Evolutionary conservation across 106 monocot species (phyloP), one percentile per base, ranked within the genome.

Genomic region (Chionographis japonica): DNA sequence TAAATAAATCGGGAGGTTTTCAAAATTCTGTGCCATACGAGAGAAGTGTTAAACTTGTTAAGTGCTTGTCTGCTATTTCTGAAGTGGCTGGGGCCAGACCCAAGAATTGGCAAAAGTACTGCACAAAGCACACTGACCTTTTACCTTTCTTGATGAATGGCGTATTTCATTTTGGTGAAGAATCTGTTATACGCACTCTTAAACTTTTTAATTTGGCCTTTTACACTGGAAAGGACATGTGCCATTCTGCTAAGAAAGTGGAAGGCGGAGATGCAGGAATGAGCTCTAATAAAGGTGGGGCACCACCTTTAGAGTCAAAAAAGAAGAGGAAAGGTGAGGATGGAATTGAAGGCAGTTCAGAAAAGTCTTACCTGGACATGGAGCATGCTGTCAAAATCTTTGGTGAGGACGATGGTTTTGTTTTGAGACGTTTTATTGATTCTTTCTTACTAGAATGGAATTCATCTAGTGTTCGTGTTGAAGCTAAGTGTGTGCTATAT

Each of bases 21-120:
- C 82, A 81, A 41, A 85, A 80, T 73, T 77, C 79, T 13, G 66
- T 93, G 58, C 83, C 83, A 18, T 93, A 98, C 84, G 98, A 98
- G 41, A 88, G 79, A 72, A 87, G 83, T 43, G 90, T 90, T 27
- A 98, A 98, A 58, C 85, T 98, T 71, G 89, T 93, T 35, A 98
- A 93, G 70, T 90, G 90, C 53, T 80, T 98, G 63, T 87, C 90
- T 63, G 52, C 87, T 50, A 79, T 98, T 12, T 83, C 84, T 79
- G 98, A 98, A 72, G 92, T 90, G 66, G 98, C 98, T 70, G 81
- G 63, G 61, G 82, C 87, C 62, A 87, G 98, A 71, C 93, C 98
- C n/a, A 80, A 81, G 65, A 93, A 98, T 78, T 98, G 98, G 93
- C 98, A 93, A 66, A 93, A 93, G 54, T 98, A 83, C 52, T 98